Evolutionary conservation across 2,329 filamentous ascomycete species (phyloP).

Genomic region (Dendryphion nanum): DNA sequence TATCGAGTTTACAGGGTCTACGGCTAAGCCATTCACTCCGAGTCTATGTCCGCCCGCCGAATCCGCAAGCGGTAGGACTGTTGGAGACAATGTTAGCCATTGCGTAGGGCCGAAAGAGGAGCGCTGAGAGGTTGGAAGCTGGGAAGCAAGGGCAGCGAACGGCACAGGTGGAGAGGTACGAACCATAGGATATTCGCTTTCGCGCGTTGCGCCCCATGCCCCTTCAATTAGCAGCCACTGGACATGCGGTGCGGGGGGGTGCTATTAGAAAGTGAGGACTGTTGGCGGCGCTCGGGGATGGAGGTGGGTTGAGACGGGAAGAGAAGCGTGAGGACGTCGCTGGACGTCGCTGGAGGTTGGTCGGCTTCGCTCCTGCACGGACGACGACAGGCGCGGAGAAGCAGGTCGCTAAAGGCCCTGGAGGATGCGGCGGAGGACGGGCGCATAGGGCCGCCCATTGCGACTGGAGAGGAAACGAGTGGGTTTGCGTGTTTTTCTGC

Average conservation of each 20-base stretch:
- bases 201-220: conserved; percentile 53
- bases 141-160: conserved; percentile 8
- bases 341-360: neutral
- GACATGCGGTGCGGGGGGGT: conserved; percentile 18
- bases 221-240: conserved; percentile 12
- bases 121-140: conserved; percentile 4
- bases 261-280: neutral
- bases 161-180: conserved; percentile 14
- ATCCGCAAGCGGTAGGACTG: conserved; percentile 71
- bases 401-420: no score
- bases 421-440: no score
- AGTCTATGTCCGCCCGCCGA: conserved; percentile 82
- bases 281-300: neutral
- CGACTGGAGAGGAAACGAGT: no score
- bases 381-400: no score
- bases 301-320: neutral
- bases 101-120: conserved; percentile 2
- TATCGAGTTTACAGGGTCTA: conserved; percentile 79
- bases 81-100: conserved; percentile 12
- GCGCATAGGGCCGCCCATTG: no score
- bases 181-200: conserved; percentile 55
- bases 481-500: no score
- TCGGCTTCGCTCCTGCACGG: no score
- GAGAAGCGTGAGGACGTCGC: neutral
- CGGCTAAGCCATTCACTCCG: conserved; percentile 89